These are phyloP conservation scores for Colletotrichum tropicale DNA, from an alignment of 2,329 filamentous ascomycete genomes.

Conservation along the genomic window DNA sequence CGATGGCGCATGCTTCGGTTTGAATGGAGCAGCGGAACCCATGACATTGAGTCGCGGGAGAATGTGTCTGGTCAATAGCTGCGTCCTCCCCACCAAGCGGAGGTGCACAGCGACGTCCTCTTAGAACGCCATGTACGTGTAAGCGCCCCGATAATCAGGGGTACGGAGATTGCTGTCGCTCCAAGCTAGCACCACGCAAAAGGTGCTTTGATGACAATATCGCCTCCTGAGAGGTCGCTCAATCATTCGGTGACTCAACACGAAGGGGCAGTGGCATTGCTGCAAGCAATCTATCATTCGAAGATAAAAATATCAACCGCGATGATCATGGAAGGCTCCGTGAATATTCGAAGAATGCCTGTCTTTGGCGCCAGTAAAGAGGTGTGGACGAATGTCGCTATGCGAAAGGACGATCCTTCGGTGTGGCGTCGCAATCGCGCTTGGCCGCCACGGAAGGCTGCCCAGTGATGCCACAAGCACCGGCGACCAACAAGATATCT, in stretches of 20 bases:
- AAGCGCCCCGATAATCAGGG: not conserved
- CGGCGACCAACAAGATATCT: not conserved
- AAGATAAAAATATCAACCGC: not conserved
- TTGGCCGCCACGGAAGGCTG: not conserved
- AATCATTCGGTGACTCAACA: not conserved
- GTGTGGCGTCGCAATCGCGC: not conserved
- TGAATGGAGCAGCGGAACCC: not conserved
- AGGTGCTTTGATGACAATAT: not conserved
- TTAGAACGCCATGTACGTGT: not conserved
- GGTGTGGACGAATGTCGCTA: not conserved
- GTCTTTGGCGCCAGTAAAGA: not conserved
- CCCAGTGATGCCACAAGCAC: not conserved
- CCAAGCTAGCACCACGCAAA: not conserved
- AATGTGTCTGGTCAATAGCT: not conserved
- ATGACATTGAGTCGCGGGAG: not conserved
- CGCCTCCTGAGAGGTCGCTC: not conserved
- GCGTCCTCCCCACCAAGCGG: not conserved
- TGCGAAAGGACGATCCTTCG: not conserved
- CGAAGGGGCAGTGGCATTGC: not conserved
- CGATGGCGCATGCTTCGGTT: not conserved
- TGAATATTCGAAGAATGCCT: not conserved
- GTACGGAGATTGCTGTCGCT: not conserved
- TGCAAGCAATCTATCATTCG: not conserved
- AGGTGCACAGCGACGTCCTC: not conserved
- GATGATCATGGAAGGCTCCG: not conserved